phyloP scores from a whole-genome alignment of 2,329 filamentous ascomycete species.

The Alternaria conjuncta region DNA sequence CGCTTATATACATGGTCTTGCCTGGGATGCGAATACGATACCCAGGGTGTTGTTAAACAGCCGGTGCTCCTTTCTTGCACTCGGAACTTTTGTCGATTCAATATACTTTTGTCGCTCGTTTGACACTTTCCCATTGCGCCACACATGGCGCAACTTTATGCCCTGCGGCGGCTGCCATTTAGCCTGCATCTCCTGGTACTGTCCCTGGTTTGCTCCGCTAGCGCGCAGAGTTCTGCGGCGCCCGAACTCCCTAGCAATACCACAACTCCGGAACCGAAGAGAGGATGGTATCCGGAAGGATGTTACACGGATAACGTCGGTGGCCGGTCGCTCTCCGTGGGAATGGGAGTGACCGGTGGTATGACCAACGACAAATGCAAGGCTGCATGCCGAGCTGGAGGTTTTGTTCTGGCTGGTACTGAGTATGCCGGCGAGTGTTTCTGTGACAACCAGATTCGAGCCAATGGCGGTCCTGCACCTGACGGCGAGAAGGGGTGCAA shows the following conservation, averaged over 20 bases:
- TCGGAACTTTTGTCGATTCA: background rate
- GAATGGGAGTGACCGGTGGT: conserved; percentile 18
- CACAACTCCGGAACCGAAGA: conserved; percentile 17
- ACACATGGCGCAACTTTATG: conserved; percentile 3
- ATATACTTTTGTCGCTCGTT: background rate
- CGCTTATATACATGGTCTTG: conserved; percentile 5
- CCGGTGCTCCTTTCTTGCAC: conserved; percentile 1
- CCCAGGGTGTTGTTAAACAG: background rate
- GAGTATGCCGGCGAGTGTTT: conserved; percentile 35
- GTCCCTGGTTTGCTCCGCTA: conserved; percentile 1
- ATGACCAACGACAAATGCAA: conserved; percentile 35
- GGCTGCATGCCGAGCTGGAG: conserved; percentile 24
- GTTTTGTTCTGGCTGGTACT: conserved; percentile 27
- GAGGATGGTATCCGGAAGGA: conserved; percentile 29
- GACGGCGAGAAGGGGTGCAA: conserved; percentile 52
- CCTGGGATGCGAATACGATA: background rate
- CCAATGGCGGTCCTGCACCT: conserved; percentile 28
- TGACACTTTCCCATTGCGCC: background rate
- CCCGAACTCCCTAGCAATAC: conserved; percentile 23
- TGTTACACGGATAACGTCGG: conserved; percentile 32
- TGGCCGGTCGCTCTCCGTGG: conserved; percentile 23
- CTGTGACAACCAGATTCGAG: conserved; percentile 28
- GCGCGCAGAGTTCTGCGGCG: conserved; percentile 1
- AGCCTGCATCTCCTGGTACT: conserved; percentile 4
- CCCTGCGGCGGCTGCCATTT: background rate